Conservation (phyloP, 1,139 yeast species). For the Yueomyces sp. region DNA sequence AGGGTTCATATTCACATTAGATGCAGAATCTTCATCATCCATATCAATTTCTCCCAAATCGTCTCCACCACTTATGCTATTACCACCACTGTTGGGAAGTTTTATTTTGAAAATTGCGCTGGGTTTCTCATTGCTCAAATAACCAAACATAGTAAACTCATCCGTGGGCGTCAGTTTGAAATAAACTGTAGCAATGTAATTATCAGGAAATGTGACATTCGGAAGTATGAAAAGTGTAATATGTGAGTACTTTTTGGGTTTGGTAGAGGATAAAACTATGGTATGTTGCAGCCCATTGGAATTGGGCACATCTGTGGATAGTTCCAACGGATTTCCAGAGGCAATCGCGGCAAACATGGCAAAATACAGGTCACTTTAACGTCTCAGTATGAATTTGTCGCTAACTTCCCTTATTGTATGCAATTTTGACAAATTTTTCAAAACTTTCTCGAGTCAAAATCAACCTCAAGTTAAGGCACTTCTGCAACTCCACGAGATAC, state of each 20-base stretch:
- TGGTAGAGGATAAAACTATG: conserved; percentile 22
- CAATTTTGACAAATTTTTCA: too few relatives aligned
- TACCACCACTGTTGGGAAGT: conserved; percentile 23
- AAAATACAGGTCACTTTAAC: too few relatives aligned
- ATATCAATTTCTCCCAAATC: conserved; percentile 31
- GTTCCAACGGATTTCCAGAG: conserved; percentile 26
- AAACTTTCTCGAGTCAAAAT: too few relatives aligned
- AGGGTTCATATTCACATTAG: conserved; percentile 18
- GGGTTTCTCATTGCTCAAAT: conserved; percentile 59
- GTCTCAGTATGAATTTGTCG: too few relatives aligned
- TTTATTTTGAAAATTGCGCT: conserved; percentile 83
- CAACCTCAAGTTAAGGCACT: too few relatives aligned
- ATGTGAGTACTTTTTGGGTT: conserved; percentile 36
- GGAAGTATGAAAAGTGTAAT: conserved; percentile 70
- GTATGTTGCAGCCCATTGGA: conserved; percentile 26
- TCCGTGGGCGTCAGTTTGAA: conserved; percentile 63
- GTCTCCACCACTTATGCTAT: conserved; percentile 14
- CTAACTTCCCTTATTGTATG: too few relatives aligned
- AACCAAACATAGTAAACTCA: conserved; percentile 76
- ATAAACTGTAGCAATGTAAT: conserved; percentile 71
- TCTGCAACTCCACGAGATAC: too few relatives aligned
- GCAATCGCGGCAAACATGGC: conserved; percentile 27
- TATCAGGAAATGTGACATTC: conserved; percentile 48
- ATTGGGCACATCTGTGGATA: conserved; percentile 25
- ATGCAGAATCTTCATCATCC: conserved; percentile 25